Evolutionary conservation across 1,284 basidiomycete species (phyloP), one percentile per base, ranked within the genome.

Genomic region (Lentinus polychrous): DNA sequence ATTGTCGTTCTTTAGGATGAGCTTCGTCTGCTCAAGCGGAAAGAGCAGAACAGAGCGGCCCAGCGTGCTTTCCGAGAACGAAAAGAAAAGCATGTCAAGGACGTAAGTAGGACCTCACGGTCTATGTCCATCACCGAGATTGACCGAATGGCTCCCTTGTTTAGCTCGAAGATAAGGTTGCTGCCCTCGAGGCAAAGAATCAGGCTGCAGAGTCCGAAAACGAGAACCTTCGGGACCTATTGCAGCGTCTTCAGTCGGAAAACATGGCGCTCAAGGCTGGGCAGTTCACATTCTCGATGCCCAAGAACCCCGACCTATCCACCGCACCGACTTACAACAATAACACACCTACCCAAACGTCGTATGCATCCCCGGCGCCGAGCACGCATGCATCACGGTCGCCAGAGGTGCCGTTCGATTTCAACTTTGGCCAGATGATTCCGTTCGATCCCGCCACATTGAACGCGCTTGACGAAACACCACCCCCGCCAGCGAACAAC

Each of bases 1-100:
- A 7, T 10, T 33, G 15, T 27, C 27, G 27, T 27, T 27, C 27
- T 4, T 27, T 70, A 87, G 68, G 87, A 91, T 54, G 87, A 90
- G 57, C 66, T 73, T 8, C 77, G 86, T 18, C 66, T 90, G 3
- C 55, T 87, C 52, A 91, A 90, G 60, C 82, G 88, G 52, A 92
- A 92, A 66, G 89, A 91, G 59, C 88, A 92, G 65, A 92, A 92
- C 57, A 74, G 88, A 43, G 89, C 89, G 1, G 88, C 88, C 10
- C 89, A 92, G 62, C 78, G 88, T 47, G 89, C 89, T 0, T 92
- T 91, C 68, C 74, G 88, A 43, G 88, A 91, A 63, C 78, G 89
- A 49, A 91, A 91, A 68, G 88, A 92, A 67, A 89, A 87, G 59
- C 89, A 91, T 66, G 89, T 91, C 52, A 86, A 86, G 63, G 89